phyloP scores from a whole-genome alignment of 108 stramenopile species.

The Cyclotella atomus region DNA sequence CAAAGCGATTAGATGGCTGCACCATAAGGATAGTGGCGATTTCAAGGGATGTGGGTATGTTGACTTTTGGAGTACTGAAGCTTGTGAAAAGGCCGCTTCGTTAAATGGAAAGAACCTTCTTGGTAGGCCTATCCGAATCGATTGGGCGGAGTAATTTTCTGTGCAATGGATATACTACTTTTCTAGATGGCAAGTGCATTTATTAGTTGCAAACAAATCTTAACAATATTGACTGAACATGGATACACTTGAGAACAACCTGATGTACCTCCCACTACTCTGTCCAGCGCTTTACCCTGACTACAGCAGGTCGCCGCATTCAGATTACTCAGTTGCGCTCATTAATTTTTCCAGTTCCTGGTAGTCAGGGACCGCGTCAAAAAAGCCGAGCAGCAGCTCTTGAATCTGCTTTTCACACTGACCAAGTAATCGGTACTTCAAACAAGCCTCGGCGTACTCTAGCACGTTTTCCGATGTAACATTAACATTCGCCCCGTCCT shows the following conservation, averaged over 20 bases:
- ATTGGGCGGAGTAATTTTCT: constrained; percentile 84
- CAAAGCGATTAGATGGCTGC: constrained; percentile 92
- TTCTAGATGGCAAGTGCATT: neutral
- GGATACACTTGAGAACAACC: too few relatives aligned
- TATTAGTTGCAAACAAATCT: neutral
- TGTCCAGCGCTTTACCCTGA: too few relatives aligned
- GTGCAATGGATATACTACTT: neutral
- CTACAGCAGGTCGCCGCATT: too few relatives aligned
- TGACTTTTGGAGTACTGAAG: constrained; percentile 90
- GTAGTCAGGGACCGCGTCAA: constrained; percentile 96
- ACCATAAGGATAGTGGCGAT: constrained; percentile 91
- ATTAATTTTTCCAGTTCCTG: constrained; percentile 97
- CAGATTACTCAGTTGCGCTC: too few relatives aligned
- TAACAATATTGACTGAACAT: constrained; percentile 57
- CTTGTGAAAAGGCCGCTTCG: constrained; percentile 89
- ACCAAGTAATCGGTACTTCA: constrained; percentile 87
- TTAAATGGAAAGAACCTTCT: constrained; percentile 90
- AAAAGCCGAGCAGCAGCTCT: constrained; percentile 91
- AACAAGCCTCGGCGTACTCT: constrained; percentile 91
- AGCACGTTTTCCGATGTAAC: constrained; percentile 95
- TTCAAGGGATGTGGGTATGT: constrained; percentile 95
- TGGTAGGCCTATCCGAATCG: constrained; percentile 86
- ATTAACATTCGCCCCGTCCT: constrained; percentile 80
- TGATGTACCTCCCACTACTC: too few relatives aligned
- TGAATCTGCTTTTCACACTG: constrained; percentile 87